These are phyloP conservation scores for Cercophora samala DNA, from an alignment of 495 filamentous ascomycete species.

Conservation along the genomic window DNA sequence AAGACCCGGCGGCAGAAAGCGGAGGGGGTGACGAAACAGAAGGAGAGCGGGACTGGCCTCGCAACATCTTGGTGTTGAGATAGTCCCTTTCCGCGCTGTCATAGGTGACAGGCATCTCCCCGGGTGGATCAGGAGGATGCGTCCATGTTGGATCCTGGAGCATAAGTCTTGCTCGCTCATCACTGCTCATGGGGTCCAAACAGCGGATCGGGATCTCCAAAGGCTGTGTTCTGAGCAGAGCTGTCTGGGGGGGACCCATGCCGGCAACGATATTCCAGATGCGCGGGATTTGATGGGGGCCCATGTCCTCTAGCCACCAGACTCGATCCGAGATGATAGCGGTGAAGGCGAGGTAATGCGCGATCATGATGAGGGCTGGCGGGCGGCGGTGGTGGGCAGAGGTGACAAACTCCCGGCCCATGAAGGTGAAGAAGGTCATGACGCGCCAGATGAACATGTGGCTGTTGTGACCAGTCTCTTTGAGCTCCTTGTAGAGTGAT, in stretches of 20 bases:
- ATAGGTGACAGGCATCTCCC: neutral
- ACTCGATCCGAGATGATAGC: conserved; percentile 30
- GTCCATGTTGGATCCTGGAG: conserved; percentile 38
- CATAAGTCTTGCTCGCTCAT: conserved; percentile 34
- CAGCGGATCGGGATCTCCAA: neutral
- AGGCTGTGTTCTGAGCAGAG: neutral
- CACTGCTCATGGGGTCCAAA: conserved; percentile 17
- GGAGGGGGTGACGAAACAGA: neutral
- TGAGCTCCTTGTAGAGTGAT: conserved; percentile 43
- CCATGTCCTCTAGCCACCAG: conserved; percentile 49
- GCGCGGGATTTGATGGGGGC: conserved; percentile 37
- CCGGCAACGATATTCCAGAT: conserved; percentile 24
- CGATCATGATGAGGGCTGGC: conserved; percentile 52
- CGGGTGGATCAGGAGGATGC: neutral
- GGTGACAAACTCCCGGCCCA: conserved; percentile 50
- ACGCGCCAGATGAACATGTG: conserved; percentile 39
- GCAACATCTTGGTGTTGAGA: neutral
- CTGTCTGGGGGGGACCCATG: neutral
- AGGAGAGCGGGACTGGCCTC: neutral
- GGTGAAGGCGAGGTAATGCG: conserved; percentile 45
- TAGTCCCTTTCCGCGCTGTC: neutral
- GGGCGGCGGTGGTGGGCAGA: conserved; percentile 50
- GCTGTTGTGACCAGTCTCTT: conserved; percentile 37
- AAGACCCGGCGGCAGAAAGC: neutral
- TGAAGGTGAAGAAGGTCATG: conserved; percentile 44